phyloP scores from a whole-genome alignment of 495 filamentous ascomycete species.

The Monascus purpureus region DNA sequence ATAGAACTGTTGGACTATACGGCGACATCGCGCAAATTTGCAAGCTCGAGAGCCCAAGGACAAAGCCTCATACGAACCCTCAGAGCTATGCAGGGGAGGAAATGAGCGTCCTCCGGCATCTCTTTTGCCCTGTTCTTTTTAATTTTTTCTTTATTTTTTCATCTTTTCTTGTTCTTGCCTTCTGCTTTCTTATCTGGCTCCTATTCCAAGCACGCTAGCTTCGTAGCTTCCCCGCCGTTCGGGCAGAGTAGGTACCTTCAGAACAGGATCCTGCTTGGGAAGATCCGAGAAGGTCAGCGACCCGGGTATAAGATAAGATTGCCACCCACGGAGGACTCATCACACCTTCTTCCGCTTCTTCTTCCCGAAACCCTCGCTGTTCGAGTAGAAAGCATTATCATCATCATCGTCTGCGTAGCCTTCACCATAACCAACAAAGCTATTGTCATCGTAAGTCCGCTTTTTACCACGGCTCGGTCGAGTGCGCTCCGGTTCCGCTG shows the following conservation, averaged over 20 bases:
- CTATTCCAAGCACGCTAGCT: constrained; percentile 36
- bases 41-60: constrained; percentile 5
- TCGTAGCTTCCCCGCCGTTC: constrained; percentile 33
- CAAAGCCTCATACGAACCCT: neutral
- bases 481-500: constrained; percentile 26
- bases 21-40: constrained; percentile 4
- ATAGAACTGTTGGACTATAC: constrained; percentile 5
- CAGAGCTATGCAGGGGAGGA: constrained; percentile 1
- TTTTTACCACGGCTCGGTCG: constrained; percentile 50
- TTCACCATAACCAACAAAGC: constrained; percentile 57
- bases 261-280: constrained; percentile 26
- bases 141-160: no score
- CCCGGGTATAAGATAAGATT: no score
- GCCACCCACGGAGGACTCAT: no score
- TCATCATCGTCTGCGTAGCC: constrained; percentile 47
- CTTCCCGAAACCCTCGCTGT: constrained; percentile 30
- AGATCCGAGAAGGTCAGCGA: constrained; percentile 3
- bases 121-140: no score
- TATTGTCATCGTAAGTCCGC: constrained; percentile 52
- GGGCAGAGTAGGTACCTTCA: constrained; percentile 30
- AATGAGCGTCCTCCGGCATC: neutral
- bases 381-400: constrained; percentile 34
- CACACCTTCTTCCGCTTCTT: constrained; percentile 41
- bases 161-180: no score
- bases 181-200: constrained; percentile 1